Evolutionary conservation across 2,329 filamentous ascomycete species (phyloP).

Genomic region (Stachybotrys echinatus): DNA sequence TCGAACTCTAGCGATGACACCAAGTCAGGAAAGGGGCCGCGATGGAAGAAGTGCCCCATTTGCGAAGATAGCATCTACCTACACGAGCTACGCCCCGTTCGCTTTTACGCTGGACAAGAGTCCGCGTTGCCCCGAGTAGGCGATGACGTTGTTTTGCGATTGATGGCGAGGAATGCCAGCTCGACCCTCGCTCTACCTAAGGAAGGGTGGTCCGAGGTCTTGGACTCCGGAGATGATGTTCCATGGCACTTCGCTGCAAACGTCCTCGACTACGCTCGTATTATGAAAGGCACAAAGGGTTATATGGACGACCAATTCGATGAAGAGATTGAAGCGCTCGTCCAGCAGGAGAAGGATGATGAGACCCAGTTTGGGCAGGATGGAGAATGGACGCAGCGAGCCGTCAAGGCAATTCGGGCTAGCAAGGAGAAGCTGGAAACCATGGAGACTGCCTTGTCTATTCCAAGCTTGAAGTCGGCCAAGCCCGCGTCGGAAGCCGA

Average conservation of each 20-base stretch:
- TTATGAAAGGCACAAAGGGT: slow-evolving; percentile 88
- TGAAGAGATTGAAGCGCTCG: slow-evolving; percentile 68
- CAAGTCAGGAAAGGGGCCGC: slow-evolving; percentile 61
- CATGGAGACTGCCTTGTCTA: slow-evolving; percentile 10
- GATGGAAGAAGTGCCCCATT: slow-evolving; percentile 94
- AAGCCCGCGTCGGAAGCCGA: slow-evolving; percentile 35
- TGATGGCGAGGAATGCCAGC: slow-evolving; percentile 74
- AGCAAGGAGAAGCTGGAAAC: slow-evolving; percentile 64
- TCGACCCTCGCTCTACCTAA: slow-evolving; percentile 85
- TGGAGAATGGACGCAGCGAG: slow-evolving; percentile 86
- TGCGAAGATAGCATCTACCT: slow-evolving; percentile 92
- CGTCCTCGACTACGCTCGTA: slow-evolving; percentile 86
- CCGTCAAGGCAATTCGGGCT: slow-evolving; percentile 66
- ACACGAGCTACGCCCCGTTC: slow-evolving; percentile 82
- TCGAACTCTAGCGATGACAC: slow-evolving; percentile 66
- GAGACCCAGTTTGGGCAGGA: slow-evolving; percentile 89
- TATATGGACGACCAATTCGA: slow-evolving; percentile 84
- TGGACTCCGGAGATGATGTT: slow-evolving; percentile 67
- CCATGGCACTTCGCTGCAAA: slow-evolving; percentile 96
- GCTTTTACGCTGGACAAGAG: slow-evolving; percentile 89
- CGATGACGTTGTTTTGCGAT: slow-evolving; percentile 80
- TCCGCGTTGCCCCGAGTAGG: slow-evolving; percentile 73
- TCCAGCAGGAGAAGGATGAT: slow-evolving; percentile 78
- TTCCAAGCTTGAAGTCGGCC: slow-evolving; percentile 7
- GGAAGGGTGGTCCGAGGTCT: slow-evolving; percentile 67